phyloP scores from a whole-genome alignment of 352 stramenopile species.

The Pythium phragmitis region DNA sequence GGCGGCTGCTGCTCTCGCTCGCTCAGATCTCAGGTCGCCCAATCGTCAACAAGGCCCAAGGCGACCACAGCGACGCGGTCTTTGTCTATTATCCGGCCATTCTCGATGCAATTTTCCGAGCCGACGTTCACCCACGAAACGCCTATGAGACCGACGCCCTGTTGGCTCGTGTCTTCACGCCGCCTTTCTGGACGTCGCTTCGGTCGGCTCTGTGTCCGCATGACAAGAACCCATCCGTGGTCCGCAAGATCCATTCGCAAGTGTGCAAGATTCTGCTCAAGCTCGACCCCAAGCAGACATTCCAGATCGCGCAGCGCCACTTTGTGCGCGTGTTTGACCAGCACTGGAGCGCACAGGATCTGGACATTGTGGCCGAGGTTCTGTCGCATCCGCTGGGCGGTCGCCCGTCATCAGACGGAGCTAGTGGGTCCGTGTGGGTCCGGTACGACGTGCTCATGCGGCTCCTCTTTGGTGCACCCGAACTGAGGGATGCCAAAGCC shows the following conservation, averaged over 20 bases:
- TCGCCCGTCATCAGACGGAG: neutral
- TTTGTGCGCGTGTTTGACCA: slow-evolving; percentile 54
- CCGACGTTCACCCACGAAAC: neutral
- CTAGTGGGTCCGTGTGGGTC: slow-evolving; percentile 7
- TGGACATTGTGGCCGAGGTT: slow-evolving; percentile 29
- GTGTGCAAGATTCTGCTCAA: slow-evolving; percentile 54
- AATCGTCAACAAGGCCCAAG: neutral
- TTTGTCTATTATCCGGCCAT: slow-evolving; percentile 42
- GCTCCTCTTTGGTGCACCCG: slow-evolving; percentile 43
- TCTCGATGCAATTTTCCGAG: slow-evolving; percentile 37
- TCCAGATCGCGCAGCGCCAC: slow-evolving; percentile 34
- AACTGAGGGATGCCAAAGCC: slow-evolving; percentile 26
- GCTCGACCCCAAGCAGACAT: slow-evolving; percentile 37
- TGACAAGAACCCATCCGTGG: slow-evolving; percentile 17
- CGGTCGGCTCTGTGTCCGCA: slow-evolving; percentile 35
- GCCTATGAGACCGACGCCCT: neutral
- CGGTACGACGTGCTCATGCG: slow-evolving; percentile 59
- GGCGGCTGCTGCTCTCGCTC: slow-evolving; percentile 28
- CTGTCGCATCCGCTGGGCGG: slow-evolving; percentile 13
- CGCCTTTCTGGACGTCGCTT: slow-evolving; percentile 42
- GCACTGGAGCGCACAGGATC: slow-evolving; percentile 38
- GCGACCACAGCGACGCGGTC: neutral
- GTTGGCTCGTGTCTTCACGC: slow-evolving; percentile 20
- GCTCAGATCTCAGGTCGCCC: neutral
- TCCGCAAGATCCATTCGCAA: slow-evolving; percentile 41